Percentiles rank a stretch among this genome's conserved stretches.
These are phyloP conservation scores for Russula virescens DNA, from an alignment of 768 basidiomycete species.

Conservation along the genomic window DNA sequence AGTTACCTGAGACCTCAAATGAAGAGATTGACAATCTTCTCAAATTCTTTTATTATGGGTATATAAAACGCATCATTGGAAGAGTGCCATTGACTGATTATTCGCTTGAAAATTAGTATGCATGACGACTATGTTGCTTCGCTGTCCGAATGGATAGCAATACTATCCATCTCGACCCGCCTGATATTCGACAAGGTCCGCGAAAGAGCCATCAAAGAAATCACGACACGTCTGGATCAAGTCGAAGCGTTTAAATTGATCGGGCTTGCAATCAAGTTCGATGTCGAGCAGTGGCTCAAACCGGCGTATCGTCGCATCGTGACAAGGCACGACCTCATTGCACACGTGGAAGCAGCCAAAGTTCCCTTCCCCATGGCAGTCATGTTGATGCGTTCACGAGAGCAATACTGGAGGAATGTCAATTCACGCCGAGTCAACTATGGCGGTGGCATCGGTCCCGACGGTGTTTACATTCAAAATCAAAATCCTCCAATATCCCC, in stretches of 20 bases:
- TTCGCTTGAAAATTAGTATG: conserved; percentile 7
- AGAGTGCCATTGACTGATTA: neutral
- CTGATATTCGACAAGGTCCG: conserved; percentile 17
- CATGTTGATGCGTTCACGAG: conserved; percentile 19
- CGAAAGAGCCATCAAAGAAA: conserved; percentile 19
- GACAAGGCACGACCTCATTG: neutral
- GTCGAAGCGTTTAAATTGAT: conserved; percentile 24
- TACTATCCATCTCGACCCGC: conserved; percentile 22
- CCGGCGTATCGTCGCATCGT: conserved; percentile 19
- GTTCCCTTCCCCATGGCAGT: neutral
- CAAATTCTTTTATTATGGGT: conserved; percentile 25
- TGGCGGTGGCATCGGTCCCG: too few species aligned
- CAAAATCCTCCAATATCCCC: too few species aligned
- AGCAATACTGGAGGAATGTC: conserved; percentile 10
- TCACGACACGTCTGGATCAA: conserved; percentile 4
- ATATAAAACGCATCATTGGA: neutral
- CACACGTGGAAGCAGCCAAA: neutral
- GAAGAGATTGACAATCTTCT: conserved; percentile 23
- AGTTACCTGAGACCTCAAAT: conserved; percentile 13
- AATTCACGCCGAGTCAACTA: too few species aligned
- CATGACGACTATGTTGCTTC: conserved; percentile 5
- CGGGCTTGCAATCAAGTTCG: conserved; percentile 21
- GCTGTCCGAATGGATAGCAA: conserved; percentile 20
- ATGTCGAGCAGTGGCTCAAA: conserved; percentile 25
- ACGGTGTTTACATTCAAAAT: too few species aligned